Percentiles rank a stretch among this genome's conserved stretches.
Evolutionary conservation across 805 yeast species (phyloP).

Genomic region (Yarrowia alimentaria): DNA sequence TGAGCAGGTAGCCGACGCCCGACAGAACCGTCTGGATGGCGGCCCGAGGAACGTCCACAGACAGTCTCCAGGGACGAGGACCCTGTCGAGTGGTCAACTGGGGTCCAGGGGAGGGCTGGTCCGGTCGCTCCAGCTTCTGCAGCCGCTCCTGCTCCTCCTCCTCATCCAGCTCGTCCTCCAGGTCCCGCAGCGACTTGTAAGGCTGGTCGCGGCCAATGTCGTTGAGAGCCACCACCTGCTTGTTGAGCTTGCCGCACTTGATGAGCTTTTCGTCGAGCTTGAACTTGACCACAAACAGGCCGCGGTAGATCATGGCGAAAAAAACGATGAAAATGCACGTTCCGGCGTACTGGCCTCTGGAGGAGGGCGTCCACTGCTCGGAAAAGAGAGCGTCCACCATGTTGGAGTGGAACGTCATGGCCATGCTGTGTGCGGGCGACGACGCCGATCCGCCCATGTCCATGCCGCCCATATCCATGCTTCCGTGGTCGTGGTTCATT

Average conservation of each 20-base stretch:
- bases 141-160: conserved; percentile 27
- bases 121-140: conserved; percentile 13
- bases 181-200: conserved; percentile 24
- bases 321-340: conserved; percentile 37
- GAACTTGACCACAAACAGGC: conserved; percentile 30
- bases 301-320: conserved; percentile 34
- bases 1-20: conserved; percentile 33
- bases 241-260: conserved; percentile 28
- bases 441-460: conserved; percentile 25
- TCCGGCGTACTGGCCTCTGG: conserved; percentile 37
- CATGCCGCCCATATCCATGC: conserved; percentile 25
- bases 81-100: conserved; percentile 8
- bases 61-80: conserved; percentile 26
- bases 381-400: conserved; percentile 33
- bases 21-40: conserved; percentile 32
- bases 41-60: conserved; percentile 26
- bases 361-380: conserved; percentile 34
- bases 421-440: conserved; percentile 30
- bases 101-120: neutral
- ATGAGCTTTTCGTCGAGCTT: conserved; percentile 28
- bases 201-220: conserved; percentile 29
- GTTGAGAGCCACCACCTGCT: conserved; percentile 27
- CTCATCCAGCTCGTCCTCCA: conserved; percentile 29
- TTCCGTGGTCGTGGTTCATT: conserved; percentile 25
- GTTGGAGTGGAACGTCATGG: conserved; percentile 35